These are phyloP conservation scores for Periglandula ipomoeae DNA, from an alignment of 2,329 filamentous ascomycete genomes.

Conservation along the genomic window DNA sequence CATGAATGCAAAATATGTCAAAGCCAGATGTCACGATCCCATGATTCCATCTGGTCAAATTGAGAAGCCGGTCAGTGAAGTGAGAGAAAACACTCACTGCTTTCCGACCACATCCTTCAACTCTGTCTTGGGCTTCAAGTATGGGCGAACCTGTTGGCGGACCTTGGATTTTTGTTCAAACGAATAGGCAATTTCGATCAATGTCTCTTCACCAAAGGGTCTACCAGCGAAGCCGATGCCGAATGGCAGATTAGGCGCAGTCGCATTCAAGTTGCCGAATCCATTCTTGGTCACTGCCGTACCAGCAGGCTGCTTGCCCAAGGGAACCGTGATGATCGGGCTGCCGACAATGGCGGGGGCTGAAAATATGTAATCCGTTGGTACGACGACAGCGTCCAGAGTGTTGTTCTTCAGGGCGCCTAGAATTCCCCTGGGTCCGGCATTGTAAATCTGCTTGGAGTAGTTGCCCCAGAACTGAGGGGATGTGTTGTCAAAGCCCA, in stretches of 20 bases:
- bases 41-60: not conserved
- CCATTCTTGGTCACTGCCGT: constrained; percentile 35
- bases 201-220: constrained; percentile 47
- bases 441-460: constrained; percentile 40
- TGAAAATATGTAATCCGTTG: constrained; percentile 36
- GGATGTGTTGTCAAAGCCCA: constrained; percentile 43
- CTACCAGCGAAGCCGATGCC: constrained; percentile 53
- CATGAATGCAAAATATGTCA: not conserved
- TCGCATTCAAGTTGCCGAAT: constrained; percentile 36
- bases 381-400: constrained; percentile 52
- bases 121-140: constrained; percentile 22
- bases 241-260: constrained; percentile 49
- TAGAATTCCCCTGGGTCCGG: constrained; percentile 47
- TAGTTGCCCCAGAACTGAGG: constrained; percentile 50
- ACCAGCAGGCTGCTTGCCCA: constrained; percentile 47
- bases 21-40: not conserved
- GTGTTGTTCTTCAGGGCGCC: constrained; percentile 45
- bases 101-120: constrained; percentile 16
- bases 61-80: not conserved
- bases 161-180: constrained; percentile 50
- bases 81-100: not conserved
- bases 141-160: constrained; percentile 18
- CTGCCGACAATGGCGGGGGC: constrained; percentile 48
- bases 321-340: constrained; percentile 51
- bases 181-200: constrained; percentile 58